A percentile compares a stretch with the other conserved stretches of the same genome.
Evolutionary conservation across 768 basidiomycete genomes (phyloP).

Genomic region (Hebeloma cylindrosporum): DNA sequence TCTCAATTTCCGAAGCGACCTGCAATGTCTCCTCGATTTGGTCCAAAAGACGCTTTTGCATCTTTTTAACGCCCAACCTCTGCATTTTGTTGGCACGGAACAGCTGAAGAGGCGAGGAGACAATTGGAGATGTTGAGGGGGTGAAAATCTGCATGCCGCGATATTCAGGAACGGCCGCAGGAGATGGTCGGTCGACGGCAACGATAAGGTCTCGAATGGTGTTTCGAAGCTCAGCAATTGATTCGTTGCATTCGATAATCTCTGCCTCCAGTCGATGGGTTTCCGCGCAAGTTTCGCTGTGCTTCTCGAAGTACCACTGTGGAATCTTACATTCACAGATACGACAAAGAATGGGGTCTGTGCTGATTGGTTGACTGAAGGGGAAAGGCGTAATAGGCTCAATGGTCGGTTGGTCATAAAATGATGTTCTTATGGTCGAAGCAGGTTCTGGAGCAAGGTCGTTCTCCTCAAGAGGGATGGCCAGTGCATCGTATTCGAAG

Average conservation of each 20-base stretch:
- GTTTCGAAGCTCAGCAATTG: slow-evolving; percentile 80
- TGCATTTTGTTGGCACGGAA: slow-evolving; percentile 80
- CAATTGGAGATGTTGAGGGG: slow-evolving; percentile 68
- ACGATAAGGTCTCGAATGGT: slow-evolving; percentile 76
- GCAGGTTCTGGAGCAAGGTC: slow-evolving; percentile 44
- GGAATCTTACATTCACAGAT: slow-evolving; percentile 97
- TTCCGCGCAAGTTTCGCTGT: slow-evolving; percentile 98
- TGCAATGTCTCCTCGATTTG: slow-evolving; percentile 86
- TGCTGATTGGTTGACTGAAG: slow-evolving; percentile 73
- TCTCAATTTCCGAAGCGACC: slow-evolving; percentile 75
- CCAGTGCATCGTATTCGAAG: slow-evolving; percentile 63
- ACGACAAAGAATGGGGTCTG: slow-evolving; percentile 86
- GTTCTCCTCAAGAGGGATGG: slow-evolving; percentile 54
- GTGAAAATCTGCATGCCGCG: slow-evolving; percentile 84
- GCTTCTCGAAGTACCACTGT: slow-evolving; percentile 99
- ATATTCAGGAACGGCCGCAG: slow-evolving; percentile 72
- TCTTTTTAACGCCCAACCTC: slow-evolving; percentile 75
- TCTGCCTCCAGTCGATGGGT: slow-evolving; percentile 95
- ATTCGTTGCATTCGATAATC: slow-evolving; percentile 91
- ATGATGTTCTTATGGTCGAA: slow-evolving; percentile 38
- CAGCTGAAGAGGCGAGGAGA: slow-evolving; percentile 74
- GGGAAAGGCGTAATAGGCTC: slow-evolving; percentile 72
- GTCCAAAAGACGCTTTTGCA: slow-evolving; percentile 78
- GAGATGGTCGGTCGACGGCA: slow-evolving; percentile 75
- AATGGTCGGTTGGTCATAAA: slow-evolving; percentile 32